Conservation (phyloP, 495 filamentous ascomycete species). For the Niebla homalea region DNA sequence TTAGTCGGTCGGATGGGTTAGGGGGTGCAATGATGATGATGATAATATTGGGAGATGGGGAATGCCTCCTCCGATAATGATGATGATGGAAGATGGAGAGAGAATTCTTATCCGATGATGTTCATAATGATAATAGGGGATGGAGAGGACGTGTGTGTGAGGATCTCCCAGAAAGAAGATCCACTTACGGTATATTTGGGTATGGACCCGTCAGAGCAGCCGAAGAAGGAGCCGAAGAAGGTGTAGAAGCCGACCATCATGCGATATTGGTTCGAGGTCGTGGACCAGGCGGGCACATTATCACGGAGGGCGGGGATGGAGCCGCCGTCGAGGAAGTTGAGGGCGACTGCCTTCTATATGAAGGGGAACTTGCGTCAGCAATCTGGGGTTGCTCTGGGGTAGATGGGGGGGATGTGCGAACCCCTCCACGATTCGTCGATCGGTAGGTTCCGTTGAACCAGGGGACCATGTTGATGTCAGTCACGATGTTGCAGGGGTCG, state of each 20-base stretch:
- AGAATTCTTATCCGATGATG: too few species aligned
- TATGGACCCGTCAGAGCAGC: not conserved
- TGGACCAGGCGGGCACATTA: not conserved
- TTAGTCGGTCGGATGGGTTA: too few species aligned
- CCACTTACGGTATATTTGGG: not conserved
- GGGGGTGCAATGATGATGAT: too few species aligned
- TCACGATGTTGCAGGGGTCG: not conserved
- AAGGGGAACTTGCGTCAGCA: too few species aligned
- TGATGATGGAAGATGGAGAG: too few species aligned
- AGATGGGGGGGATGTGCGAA: too few species aligned
- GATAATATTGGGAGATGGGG: too few species aligned
- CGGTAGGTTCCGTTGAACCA: not conserved
- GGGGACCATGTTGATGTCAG: not conserved
- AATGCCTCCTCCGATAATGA: too few species aligned
- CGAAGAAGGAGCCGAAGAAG: not conserved
- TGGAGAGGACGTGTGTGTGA: too few species aligned
- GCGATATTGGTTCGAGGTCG: not conserved
- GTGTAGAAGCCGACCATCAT: not conserved
- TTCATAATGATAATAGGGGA: too few species aligned
- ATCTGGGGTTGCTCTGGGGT: too few species aligned
- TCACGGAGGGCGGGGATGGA: not conserved
- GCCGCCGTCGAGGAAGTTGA: not conserved
- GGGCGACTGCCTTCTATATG: not conserved
- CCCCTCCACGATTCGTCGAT: not conserved
- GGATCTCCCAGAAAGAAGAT: too few species aligned